Base-by-base conservation (phyloP, 2,329 filamentous ascomycete genomes). In the Aspergillus pseudoviridinutans region DNA sequence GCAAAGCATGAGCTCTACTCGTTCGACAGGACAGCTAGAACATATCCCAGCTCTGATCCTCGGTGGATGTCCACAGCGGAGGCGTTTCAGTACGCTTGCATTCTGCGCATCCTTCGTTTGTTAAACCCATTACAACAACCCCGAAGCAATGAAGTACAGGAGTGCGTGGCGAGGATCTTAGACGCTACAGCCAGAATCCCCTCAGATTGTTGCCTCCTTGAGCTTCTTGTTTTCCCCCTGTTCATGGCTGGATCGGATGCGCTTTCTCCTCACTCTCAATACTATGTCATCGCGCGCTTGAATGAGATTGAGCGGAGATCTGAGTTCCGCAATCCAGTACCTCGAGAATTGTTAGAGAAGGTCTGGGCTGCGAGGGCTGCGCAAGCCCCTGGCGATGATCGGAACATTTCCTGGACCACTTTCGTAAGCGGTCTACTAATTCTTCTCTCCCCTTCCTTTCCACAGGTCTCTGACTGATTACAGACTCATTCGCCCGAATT, bases 231-330 rank as follows among this genome's bases (percentile, higher is more conserved):
- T 2, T 55, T 71, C 29, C 69, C 69, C 5, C 51, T 71, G 0
- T 71, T 71, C 28, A 68, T 71, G 61, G 68, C 65, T 12, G 69
- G 69, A 3, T 59, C 66, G 0, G 69, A 71, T 50, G 61, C 60
- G 4, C 57, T 71, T 4, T 62, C 65, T n/a, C 55, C 57, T 1
- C 67, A 69, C 53, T 66, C 68, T 3, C 66, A 63, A n/a, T 68
- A 71, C 53, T 71, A 71, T 55, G 56, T 71, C n/a, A 50, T 70
- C 9, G 28, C 65, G 14, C 60, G 69, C n/a, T 47, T 68, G 20
- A 58, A 55, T 8, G 66, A 71, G 17, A 64, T 70, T 20, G 62
- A 66, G 53, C 54, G 58, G 17, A 60, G 68, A 51, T 67, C 68
- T 10, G 68, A 68, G 24, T 61, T 70, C 25, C 61, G 64, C 12